A percentile compares a stretch with the other conserved stretches of the same genome.
phyloP scores from a whole-genome alignment of 495 filamentous ascomycete genomes.

The Annulohypoxylon nitens region DNA sequence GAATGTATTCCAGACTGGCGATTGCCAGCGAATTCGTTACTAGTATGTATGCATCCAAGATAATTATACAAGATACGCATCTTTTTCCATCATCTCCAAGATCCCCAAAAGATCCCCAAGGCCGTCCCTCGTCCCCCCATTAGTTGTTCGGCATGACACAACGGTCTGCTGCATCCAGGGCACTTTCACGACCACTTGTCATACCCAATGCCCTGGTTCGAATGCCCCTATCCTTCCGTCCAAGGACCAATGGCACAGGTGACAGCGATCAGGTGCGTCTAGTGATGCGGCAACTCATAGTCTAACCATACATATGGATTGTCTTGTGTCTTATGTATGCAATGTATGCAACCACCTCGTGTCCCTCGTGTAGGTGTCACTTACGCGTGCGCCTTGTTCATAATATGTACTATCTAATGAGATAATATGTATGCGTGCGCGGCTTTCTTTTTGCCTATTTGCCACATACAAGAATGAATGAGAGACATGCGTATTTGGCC shows the following conservation, averaged over 20 bases:
- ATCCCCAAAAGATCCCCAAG: constrained; percentile 4
- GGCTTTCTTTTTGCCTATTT: constrained; percentile 29
- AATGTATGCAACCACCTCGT: constrained; percentile 42
- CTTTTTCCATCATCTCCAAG: background rate
- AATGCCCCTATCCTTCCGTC: constrained; percentile 42
- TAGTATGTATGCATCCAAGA: constrained; percentile 2
- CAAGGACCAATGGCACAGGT: constrained; percentile 35
- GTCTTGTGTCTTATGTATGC: constrained; percentile 24
- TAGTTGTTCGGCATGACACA: constrained; percentile 31
- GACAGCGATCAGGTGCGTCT: constrained; percentile 40
- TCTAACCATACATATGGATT: constrained; percentile 17
- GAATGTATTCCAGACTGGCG: constrained; percentile 19
- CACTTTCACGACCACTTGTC: constrained; percentile 31
- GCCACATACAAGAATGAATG: constrained; percentile 20
- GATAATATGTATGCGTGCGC: constrained; percentile 16
- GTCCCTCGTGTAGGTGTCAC: constrained; percentile 41
- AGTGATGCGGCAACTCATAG: constrained; percentile 37
- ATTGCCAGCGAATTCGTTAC: constrained; percentile 31
- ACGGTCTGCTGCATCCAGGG: constrained; percentile 38
- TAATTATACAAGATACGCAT: constrained; percentile 4
- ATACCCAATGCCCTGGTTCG: constrained; percentile 35
- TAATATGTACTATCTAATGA: constrained; percentile 12
- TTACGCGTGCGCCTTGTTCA: constrained; percentile 2
- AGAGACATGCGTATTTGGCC: constrained; percentile 20
- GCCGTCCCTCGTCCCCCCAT: constrained; percentile 21